Conservation (phyloP, 2,329 filamentous ascomycete species). For the Nigrospora oryzae region DNA sequence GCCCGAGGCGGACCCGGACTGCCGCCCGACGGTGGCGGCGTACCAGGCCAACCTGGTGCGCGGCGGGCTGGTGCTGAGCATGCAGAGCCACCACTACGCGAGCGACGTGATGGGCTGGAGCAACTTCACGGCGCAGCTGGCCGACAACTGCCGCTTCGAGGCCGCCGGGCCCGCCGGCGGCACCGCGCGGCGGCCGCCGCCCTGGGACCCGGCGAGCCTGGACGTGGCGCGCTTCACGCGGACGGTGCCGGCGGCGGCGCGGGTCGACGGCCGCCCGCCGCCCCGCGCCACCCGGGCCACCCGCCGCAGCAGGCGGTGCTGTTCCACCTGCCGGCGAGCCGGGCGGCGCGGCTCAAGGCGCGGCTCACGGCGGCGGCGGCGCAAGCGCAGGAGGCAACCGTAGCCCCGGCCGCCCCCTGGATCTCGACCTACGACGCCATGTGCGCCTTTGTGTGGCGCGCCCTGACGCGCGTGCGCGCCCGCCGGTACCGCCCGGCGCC, state of each 20-base stretch:
- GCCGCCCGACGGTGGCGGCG: conserved; percentile 22
- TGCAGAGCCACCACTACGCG: conserved; percentile 32
- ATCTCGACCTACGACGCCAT: conserved; percentile 38
- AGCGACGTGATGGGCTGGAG: conserved; percentile 34
- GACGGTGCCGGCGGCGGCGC: conserved; percentile 15
- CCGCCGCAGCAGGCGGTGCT: conserved; percentile 17
- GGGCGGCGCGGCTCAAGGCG: conserved; percentile 28
- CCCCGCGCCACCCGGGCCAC: conserved; percentile 20
- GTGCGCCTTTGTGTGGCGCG: conserved; percentile 31
- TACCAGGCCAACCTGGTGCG: conserved; percentile 33
- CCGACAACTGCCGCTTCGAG: conserved; percentile 34
- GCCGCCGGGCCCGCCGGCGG: conserved; percentile 19
- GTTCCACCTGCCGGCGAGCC: conserved; percentile 35
- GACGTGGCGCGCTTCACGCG: conserved; percentile 25
- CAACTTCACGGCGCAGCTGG: conserved; percentile 26
- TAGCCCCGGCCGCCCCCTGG: no score
- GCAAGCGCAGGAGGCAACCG: no score
- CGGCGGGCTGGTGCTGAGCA: conserved; percentile 30
- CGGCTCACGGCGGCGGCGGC: conserved; percentile 20
- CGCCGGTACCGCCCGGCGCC: conserved; percentile 22
- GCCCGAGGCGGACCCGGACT: conserved; percentile 25
- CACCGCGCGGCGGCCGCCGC: conserved; percentile 19
- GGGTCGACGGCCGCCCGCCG: conserved; percentile 20
- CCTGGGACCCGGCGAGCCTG: conserved; percentile 25
- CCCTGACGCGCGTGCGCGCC: conserved; percentile 23